Evolutionary conservation across 2,329 filamentous ascomycete species (phyloP), one percentile per base, ranked within the genome.

Genomic region (Scedosporium minutisporum): DNA sequence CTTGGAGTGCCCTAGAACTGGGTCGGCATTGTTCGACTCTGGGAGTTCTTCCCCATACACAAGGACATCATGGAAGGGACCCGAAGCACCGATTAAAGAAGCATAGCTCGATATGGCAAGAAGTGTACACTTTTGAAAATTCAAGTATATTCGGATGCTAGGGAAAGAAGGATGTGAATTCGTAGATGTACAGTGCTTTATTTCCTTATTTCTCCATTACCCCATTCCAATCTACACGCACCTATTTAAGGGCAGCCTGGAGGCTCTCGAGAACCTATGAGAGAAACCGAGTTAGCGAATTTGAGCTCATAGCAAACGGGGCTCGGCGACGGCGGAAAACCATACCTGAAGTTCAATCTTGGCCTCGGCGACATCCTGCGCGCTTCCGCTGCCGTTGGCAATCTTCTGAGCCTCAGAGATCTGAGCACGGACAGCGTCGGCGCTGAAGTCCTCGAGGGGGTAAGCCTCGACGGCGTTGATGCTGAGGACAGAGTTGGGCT

Each of bases 391-490:
- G 73, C 95, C 95, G 76, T 80, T 87, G 71, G 88, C 92, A 74
- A 97, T 88, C 87, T 97, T 97, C 81, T 96, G 91, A 68, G 93
- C 92, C 82, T 99, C 95, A 65, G 90, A 80, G 71, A 97, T 91
- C 82, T 97, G 93, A 74, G 88, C 86, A 74, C 85, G 86, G 76
- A 99, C 90, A 68, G 90, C 87, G 66, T 97, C 95, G 69, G 87
- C 81, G 83, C 90, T 96, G 84, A 99, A 99, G 74, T 97, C 92
- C 79, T 97, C 95, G 64, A 99, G 80, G 66, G 93, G 82, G 83
- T 87, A 97, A 65, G 90, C 95, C 84, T 99, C 95, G 65, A 96
- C 90, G 70, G 95, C 93, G 81, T 97, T 99, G 84, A 99, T 96
- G 89, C 91, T 97, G 77, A 99, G 83, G 72, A 87, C 79, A 48